A percentile compares a stretch with the other conserved stretches of the same genome.
Evolutionary conservation across 768 basidiomycete species (phyloP).

Genomic region (Glaciozyma antarctica): DNA sequence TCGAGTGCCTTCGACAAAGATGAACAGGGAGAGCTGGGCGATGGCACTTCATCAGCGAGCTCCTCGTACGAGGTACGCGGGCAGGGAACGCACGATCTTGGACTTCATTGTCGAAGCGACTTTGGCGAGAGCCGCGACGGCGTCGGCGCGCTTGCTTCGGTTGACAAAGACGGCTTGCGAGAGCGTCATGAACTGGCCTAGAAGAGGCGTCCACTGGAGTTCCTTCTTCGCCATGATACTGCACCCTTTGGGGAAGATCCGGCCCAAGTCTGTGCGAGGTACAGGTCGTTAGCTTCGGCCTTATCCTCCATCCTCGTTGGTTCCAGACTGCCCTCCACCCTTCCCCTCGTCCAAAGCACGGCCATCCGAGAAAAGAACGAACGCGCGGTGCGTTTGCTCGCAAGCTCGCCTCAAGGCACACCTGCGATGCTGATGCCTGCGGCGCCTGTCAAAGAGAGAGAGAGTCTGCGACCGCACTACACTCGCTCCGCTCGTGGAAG

Average conservation of each 20-base stretch:
- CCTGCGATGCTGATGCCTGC: no score
- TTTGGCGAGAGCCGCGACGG: conserved; percentile 62
- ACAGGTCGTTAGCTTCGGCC: background rate
- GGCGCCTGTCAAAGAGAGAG: no score
- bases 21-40: conserved; percentile 66
- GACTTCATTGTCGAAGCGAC: conserved; percentile 63
- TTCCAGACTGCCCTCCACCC: background rate
- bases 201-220: conserved; percentile 65
- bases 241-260: conserved; percentile 69
- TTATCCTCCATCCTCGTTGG: background rate
- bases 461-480: no score
- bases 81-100: conserved; percentile 35
- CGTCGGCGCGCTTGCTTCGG: conserved; percentile 63
- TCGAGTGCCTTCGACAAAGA: conserved; percentile 95
- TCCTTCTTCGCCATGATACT: conserved; percentile 91
- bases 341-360: background rate
- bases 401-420: no score
- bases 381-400: no score
- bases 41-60: background rate
- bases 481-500: no score
- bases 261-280: conserved; percentile 38
- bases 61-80: background rate
- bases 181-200: conserved; percentile 80
- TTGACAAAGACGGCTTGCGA: conserved; percentile 87
- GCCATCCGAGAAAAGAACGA: no score